These are phyloP conservation scores for Zizania latifolia DNA, from an alignment of 176 grass and related monocot species.

Conservation along the genomic window DNA sequence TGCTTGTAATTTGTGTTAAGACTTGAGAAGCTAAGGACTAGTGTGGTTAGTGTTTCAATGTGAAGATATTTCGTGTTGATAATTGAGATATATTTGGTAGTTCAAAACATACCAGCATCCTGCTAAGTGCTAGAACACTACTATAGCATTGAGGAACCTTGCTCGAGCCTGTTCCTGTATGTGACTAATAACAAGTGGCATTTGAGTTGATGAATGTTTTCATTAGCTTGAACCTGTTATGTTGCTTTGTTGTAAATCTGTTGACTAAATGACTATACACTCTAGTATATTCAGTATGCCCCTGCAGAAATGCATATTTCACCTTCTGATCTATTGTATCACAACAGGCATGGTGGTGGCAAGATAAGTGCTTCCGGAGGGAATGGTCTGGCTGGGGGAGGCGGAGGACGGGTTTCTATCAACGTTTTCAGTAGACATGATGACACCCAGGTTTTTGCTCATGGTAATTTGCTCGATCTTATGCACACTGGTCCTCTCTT, in stretches of 20 bases:
- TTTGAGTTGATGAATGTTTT: slow-evolving; percentile 3
- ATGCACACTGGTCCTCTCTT: not conserved
- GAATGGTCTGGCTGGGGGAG: slow-evolving; percentile 88
- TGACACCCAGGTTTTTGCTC: slow-evolving; percentile 66
- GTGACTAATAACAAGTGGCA: not conserved
- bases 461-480: slow-evolving; percentile 59
- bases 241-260: slow-evolving; percentile 16
- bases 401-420: slow-evolving; percentile 88
- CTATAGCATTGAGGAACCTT: not conserved
- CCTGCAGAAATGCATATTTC: not conserved
- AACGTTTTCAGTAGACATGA: slow-evolving; percentile 95
- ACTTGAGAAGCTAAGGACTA: not conserved
- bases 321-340: slow-evolving; percentile 38
- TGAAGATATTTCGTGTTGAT: too few relatives aligned
- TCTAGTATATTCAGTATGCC: slow-evolving; percentile 8
- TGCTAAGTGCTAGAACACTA: not conserved
- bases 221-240: not conserved
- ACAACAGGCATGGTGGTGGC: slow-evolving; percentile 82
- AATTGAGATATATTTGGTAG: not conserved
- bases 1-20: not conserved
- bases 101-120: not conserved
- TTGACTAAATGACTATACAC: not conserved
- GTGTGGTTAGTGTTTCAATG: too few relatives aligned
- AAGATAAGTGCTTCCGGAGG: slow-evolving; percentile 95
- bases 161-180: not conserved